Evolutionary conservation across 1,139 yeast genomes (phyloP).

Genomic region (Yamadazyma pseudoaaseri): DNA sequence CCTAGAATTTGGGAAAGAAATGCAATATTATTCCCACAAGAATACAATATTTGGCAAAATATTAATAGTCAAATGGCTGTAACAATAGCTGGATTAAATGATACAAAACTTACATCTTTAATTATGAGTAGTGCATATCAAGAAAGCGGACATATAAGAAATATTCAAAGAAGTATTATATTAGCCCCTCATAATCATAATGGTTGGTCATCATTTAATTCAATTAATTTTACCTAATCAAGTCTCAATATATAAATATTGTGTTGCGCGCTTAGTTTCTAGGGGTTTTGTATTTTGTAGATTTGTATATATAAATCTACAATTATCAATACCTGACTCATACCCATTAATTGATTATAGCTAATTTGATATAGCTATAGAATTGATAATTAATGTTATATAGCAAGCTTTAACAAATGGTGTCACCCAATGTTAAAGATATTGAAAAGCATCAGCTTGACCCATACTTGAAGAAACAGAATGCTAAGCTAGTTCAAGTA

Average conservation of each 20-base stretch:
- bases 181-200: constrained; percentile 24
- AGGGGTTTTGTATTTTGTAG: no score
- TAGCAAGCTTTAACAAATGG: no score
- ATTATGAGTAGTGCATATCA: constrained; percentile 54
- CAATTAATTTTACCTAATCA: neutral
- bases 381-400: no score
- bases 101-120: constrained; percentile 50
- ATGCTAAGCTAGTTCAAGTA: constrained; percentile 42
- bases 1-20: constrained; percentile 60
- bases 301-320: no score
- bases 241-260: no score
- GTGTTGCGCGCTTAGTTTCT: no score
- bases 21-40: constrained; percentile 74
- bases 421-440: constrained; percentile 16
- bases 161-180: constrained; percentile 56
- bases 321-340: no score
- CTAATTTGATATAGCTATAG: no score
- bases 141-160: constrained; percentile 45
- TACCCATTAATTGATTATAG: no score
- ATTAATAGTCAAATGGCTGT: constrained; percentile 50
- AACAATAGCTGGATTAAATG: constrained; percentile 45
- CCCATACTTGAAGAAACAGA: constrained; percentile 23
- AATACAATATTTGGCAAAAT: constrained; percentile 64
- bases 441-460: constrained; percentile 14
- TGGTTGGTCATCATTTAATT: neutral